These are phyloP conservation scores for Trametes cingulata DNA, from an alignment of 768 basidiomycete species.

Conservation along the genomic window DNA sequence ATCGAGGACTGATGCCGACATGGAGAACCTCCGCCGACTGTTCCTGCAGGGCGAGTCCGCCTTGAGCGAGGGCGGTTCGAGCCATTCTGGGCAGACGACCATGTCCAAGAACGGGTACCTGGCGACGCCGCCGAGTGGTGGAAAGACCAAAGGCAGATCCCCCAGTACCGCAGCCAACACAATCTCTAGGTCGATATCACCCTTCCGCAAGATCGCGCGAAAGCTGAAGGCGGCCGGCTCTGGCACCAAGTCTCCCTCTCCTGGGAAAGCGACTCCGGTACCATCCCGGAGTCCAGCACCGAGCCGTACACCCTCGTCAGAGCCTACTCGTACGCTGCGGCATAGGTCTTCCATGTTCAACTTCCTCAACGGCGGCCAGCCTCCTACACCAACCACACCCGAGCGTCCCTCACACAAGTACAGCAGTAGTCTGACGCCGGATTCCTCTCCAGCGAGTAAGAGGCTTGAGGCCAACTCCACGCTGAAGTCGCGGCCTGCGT, in stretches of 20 bases:
- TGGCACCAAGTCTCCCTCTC: conserved; percentile 35
- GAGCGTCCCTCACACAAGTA: conserved; percentile 67
- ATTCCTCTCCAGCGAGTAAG: conserved; percentile 55
- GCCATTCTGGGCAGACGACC: conserved; percentile 52
- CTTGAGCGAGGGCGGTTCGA: conserved; percentile 72
- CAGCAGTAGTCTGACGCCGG: conserved; percentile 70
- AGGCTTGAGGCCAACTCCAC: conserved; percentile 41
- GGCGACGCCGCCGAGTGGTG: conserved; percentile 60
- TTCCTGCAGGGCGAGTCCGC: conserved; percentile 46
- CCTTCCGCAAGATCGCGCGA: conserved; percentile 75
- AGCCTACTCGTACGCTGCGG: conserved; percentile 52
- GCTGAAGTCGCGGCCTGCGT: conserved; percentile 48
- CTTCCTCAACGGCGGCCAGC: conserved; percentile 42
- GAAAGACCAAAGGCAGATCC: conserved; percentile 40
- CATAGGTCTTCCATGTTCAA: conserved; percentile 67
- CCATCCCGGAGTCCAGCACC: conserved; percentile 46
- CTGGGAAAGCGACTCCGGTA: conserved; percentile 30
- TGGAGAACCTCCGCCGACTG: conserved; percentile 69
- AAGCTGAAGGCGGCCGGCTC: conserved; percentile 54
- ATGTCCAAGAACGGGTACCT: conserved; percentile 59
- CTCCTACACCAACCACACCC: conserved; percentile 50
- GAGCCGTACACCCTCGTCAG: conserved; percentile 51
- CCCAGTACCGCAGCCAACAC: conserved; percentile 46
- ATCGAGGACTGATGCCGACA: conserved; percentile 74
- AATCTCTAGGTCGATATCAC: conserved; percentile 77